Base-by-base conservation (phyloP, 805 yeast species). In the Wickerhamomyces sydowiorum region DNA sequence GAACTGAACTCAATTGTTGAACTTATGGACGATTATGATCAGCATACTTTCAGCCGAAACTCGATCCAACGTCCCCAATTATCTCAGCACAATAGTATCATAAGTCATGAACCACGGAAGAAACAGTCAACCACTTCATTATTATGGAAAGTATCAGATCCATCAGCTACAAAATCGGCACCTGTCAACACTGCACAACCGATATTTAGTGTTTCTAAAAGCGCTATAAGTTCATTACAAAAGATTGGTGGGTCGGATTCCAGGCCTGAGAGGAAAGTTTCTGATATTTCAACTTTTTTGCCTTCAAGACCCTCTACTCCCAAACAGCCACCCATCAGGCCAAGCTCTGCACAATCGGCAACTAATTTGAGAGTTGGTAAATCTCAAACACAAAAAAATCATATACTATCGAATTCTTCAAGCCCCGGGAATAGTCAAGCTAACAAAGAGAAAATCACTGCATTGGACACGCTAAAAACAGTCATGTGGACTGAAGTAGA, bases 11-110 rank as follows among this genome's bases (percentile, higher is more conserved):
- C 81, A 0, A 67, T 82, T 29, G 50, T 71, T 1, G 82, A 78
- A 29, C 72, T 80, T 6, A 86, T 87, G 84, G 76, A 75, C 24
- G 65, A 64, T 2, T 86, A 86, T 53, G 98, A 91, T 53, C 59
- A 65, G 2, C 67, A 67, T 20, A 66, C 79, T 1, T 89, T 85
- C 48, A 43, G 40, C 25, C 27, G 46, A 3, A 50, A 43, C 24
- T 42, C 33, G 9, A 17, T 13, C 9, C 33, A 18, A 14, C 20
- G 21, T 18, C 33, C 33, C 5, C 14, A 18, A 14, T 18, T 46
- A 7, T 42, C 48, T 3, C 41, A 40, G 13, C 14, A 20, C 17
- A 32, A 36, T 22, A 36, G 27, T 22, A 13, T 27, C 9, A 23
- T 13, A 21, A 32, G 34, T 2, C 35, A 30, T 17, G 12, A 4